Evolutionary conservation across 1,284 basidiomycete genomes (phyloP).

Genomic region (Trichosporon faecale): DNA sequence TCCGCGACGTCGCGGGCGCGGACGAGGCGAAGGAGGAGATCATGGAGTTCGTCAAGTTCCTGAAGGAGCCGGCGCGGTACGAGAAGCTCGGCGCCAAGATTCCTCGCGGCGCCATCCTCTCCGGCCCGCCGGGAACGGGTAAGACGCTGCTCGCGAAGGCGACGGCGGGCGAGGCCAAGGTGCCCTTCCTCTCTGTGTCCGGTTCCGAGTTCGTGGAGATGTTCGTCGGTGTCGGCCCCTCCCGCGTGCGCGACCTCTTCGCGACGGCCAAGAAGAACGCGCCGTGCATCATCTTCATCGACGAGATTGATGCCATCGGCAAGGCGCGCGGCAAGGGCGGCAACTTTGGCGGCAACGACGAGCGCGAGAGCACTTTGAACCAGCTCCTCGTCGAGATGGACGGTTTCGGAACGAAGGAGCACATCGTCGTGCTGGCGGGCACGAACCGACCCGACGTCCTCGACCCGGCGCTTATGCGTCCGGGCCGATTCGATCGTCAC

Average conservation of each 20-base stretch:
- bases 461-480: slow-evolving; percentile 90
- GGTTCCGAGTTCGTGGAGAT: slow-evolving; percentile 99
- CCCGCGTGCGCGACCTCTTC: slow-evolving; percentile 94
- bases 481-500: slow-evolving; percentile 95
- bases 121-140: slow-evolving; percentile 96
- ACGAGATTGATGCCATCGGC: slow-evolving; percentile 99
- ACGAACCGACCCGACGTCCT: slow-evolving; percentile 97
- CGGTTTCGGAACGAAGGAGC: slow-evolving; percentile 92
- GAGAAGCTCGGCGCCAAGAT: slow-evolving; percentile 98
- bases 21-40: slow-evolving; percentile 99
- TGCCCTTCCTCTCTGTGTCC: slow-evolving; percentile 96
- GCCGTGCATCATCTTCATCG: slow-evolving; percentile 78
- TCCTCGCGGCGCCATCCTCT: slow-evolving; percentile 94
- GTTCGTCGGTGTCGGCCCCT: slow-evolving; percentile 99
- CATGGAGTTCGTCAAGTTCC: slow-evolving; percentile 99
- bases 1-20: slow-evolving; percentile 97
- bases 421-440: slow-evolving; percentile 93
- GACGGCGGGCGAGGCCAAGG: slow-evolving; percentile 93
- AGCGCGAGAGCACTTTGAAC: slow-evolving; percentile 96
- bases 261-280: slow-evolving; percentile 96
- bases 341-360: slow-evolving; percentile 90
- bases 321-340: slow-evolving; percentile 89
- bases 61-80: slow-evolving; percentile 93
- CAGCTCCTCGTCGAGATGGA: slow-evolving; percentile 99
- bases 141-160: slow-evolving; percentile 98